Percentiles rank a stretch among this genome's conserved stretches.
These are phyloP conservation scores for Thermothelomyces thermophilus DNA, from an alignment of 2,329 filamentous ascomycete species.

Conservation along the genomic window DNA sequence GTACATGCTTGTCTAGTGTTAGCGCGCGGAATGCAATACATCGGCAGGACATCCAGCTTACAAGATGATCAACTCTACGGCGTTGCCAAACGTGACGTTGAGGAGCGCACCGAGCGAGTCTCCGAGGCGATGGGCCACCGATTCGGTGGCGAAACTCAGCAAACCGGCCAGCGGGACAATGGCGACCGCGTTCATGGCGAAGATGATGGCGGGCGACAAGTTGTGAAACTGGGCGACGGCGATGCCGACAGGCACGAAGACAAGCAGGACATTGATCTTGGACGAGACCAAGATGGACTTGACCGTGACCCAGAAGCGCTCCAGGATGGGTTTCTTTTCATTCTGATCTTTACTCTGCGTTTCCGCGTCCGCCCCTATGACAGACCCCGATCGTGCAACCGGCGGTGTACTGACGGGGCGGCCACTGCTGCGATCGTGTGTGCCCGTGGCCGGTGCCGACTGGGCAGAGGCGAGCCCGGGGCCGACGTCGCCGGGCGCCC, in stretches of 20 bases:
- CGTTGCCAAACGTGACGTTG: constrained; percentile 74
- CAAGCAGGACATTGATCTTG: constrained; percentile 69
- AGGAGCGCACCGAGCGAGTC: constrained; percentile 67
- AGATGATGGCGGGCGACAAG: constrained; percentile 55
- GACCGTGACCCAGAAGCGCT: constrained; percentile 42
- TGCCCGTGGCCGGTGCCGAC: constrained; percentile 19
- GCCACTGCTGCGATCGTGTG: constrained; percentile 25
- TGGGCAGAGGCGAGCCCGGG: constrained; percentile 12
- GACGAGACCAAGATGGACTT: constrained; percentile 61
- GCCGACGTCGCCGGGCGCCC: constrained; percentile 7
- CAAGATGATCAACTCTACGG: constrained; percentile 74
- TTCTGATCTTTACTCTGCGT: constrained; percentile 25
- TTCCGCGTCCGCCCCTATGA: constrained; percentile 38
- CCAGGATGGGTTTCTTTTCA: constrained; percentile 25
- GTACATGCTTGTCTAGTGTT: constrained; percentile 43
- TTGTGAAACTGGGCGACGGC: constrained; percentile 48
- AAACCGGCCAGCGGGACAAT: constrained; percentile 69
- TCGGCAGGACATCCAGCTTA: constrained; percentile 13
- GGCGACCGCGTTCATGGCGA: constrained; percentile 68
- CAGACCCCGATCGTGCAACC: constrained; percentile 50
- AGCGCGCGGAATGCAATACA: background rate
- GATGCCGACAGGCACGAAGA: constrained; percentile 76
- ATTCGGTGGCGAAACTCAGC: constrained; percentile 67
- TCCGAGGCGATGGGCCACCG: constrained; percentile 64
- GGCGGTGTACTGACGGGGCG: constrained; percentile 40